Conservation (phyloP, 352 stramenopile species). For the Pythium grandisporangium region DNA sequence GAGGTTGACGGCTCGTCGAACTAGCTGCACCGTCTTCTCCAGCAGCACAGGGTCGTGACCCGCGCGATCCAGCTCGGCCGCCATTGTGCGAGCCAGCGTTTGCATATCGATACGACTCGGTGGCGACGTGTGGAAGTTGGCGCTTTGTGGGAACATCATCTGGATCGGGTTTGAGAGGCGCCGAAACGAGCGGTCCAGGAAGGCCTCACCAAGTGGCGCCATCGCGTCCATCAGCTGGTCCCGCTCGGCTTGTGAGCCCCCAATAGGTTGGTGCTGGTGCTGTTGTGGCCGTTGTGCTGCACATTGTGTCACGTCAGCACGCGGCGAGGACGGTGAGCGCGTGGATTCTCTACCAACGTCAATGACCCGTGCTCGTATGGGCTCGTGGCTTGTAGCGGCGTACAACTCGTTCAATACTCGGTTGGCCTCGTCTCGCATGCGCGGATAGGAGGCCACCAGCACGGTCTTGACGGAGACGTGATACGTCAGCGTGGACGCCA, state of each 20-base stretch:
- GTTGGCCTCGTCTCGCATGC: slow-evolving; percentile 67
- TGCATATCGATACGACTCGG: slow-evolving; percentile 79
- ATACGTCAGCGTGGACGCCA: slow-evolving; percentile 51
- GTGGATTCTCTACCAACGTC: neutral
- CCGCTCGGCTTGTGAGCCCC: slow-evolving; percentile 23
- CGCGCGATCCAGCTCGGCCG: slow-evolving; percentile 55
- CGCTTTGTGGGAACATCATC: slow-evolving; percentile 83
- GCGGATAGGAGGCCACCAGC: slow-evolving; percentile 69
- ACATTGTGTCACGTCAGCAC: too few species aligned
- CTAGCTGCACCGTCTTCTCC: slow-evolving; percentile 43
- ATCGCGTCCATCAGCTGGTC: slow-evolving; percentile 72
- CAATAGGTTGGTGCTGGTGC: slow-evolving; percentile 20
- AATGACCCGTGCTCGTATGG: slow-evolving; percentile 10
- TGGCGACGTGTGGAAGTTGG: slow-evolving; percentile 74
- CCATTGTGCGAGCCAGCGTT: slow-evolving; percentile 66
- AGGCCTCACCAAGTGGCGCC: slow-evolving; percentile 51
- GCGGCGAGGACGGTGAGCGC: neutral
- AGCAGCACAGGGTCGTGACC: slow-evolving; percentile 49
- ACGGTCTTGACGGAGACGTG: slow-evolving; percentile 47
- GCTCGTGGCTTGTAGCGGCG: slow-evolving; percentile 40
- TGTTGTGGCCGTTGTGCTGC: too few species aligned
- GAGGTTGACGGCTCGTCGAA: slow-evolving; percentile 48
- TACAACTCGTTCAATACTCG: slow-evolving; percentile 54
- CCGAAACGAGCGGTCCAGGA: slow-evolving; percentile 51
- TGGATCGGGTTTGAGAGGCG: slow-evolving; percentile 69